Conservation (phyloP, 2,329 filamentous ascomycete genomes). For the Madurella mycetomatis region DNA sequence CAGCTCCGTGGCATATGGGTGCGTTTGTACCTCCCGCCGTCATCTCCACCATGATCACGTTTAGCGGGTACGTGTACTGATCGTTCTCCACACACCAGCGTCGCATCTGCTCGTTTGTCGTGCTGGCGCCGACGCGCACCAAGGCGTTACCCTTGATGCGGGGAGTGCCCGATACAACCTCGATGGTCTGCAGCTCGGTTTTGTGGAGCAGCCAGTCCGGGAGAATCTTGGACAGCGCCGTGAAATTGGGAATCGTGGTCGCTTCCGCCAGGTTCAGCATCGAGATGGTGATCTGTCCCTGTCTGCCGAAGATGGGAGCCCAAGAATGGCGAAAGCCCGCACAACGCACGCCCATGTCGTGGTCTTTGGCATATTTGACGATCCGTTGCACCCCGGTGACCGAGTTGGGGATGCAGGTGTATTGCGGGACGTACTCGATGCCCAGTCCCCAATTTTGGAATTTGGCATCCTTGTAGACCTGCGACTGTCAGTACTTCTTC, state of each 20-base stretch:
- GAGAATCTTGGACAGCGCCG: constrained; percentile 26
- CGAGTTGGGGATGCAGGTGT: constrained; percentile 40
- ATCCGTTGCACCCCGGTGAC: constrained; percentile 38
- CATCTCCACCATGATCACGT: constrained; percentile 46
- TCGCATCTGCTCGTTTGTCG: constrained; percentile 44
- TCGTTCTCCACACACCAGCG: constrained; percentile 40
- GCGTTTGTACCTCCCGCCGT: constrained; percentile 44
- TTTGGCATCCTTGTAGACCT: constrained; percentile 31
- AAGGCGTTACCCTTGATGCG: constrained; percentile 31
- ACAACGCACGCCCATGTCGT: constrained; percentile 37
- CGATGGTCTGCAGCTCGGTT: constrained; percentile 38
- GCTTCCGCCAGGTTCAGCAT: constrained; percentile 37
- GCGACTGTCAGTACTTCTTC: not conserved
- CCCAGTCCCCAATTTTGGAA: constrained; percentile 41
- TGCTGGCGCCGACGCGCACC: constrained; percentile 39
- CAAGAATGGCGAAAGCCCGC: constrained; percentile 42
- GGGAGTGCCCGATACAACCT: constrained; percentile 29
- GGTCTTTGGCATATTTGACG: constrained; percentile 34
- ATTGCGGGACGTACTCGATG: constrained; percentile 36
- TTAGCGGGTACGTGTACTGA: constrained; percentile 39
- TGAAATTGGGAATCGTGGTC: constrained; percentile 36
- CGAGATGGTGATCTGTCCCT: constrained; percentile 40
- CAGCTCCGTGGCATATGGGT: constrained; percentile 44
- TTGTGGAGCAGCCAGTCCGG: constrained; percentile 23
- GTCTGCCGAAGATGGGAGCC: constrained; percentile 37